Percentiles rank a stretch among this genome's conserved stretches.
These are phyloP conservation scores for Solanum sitiens DNA, from an alignment of 257 asterid genomes.

Conservation along the genomic window DNA sequence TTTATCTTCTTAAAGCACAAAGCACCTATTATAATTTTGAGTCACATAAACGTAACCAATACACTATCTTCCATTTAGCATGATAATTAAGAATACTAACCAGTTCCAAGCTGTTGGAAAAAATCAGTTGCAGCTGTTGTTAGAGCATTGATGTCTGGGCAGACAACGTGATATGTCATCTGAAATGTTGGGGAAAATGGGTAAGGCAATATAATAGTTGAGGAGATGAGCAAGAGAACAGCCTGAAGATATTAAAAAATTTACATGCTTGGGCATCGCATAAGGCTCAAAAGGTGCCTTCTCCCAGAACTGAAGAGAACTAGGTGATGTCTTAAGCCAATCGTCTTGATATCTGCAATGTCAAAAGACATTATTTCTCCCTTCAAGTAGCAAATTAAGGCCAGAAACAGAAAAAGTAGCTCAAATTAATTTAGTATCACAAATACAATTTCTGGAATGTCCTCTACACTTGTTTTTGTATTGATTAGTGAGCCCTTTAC, in stretches of 20 bases:
- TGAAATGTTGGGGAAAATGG: slow-evolving; percentile 15
- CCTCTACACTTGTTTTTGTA: background rate
- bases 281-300: slow-evolving; percentile 99
- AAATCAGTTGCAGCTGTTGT: slow-evolving; percentile 87
- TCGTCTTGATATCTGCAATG: slow-evolving; percentile 89
- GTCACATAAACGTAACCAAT: background rate
- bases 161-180: slow-evolving; percentile 91
- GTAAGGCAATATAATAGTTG: background rate
- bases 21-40: background rate
- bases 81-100: slow-evolving; percentile 30
- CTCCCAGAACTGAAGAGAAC: slow-evolving; percentile 86
- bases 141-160: slow-evolving; percentile 96
- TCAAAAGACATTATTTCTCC: slow-evolving; percentile 10
- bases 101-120: slow-evolving; percentile 97
- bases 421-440: background rate
- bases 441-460: background rate
- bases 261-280: slow-evolving; percentile 85
- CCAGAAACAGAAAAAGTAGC: background rate
- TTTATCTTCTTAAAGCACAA: background rate
- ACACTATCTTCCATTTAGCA: background rate
- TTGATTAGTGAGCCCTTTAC: background rate
- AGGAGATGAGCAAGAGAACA: slow-evolving; percentile 1
- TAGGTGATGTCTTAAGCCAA: slow-evolving; percentile 93
- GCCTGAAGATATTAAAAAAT: slow-evolving; percentile 7
- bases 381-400: background rate